These are phyloP conservation scores for Lachancea nothofagi DNA, from an alignment of 805 yeast genomes.

Conservation along the genomic window DNA sequence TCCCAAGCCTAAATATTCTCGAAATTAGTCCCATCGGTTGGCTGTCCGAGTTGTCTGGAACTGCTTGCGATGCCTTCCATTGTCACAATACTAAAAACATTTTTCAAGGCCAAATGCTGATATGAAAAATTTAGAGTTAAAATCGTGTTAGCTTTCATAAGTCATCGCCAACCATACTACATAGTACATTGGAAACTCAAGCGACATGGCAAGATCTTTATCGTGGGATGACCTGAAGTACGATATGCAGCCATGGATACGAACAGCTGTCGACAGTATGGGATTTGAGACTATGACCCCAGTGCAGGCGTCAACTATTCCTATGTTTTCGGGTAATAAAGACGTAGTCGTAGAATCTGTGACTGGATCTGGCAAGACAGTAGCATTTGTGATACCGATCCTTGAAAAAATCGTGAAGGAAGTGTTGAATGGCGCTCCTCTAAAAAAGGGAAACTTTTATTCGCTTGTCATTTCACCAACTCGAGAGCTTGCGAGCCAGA, in stretches of 20 bases:
- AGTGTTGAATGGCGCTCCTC: slow-evolving; percentile 26
- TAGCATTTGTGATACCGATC: slow-evolving; percentile 83
- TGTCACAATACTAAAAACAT: no score
- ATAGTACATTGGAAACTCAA: neutral
- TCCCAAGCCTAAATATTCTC: slow-evolving; percentile 14
- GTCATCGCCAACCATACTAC: neutral
- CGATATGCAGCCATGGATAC: slow-evolving; percentile 62
- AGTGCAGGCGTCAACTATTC: slow-evolving; percentile 93
- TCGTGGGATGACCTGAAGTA: slow-evolving; percentile 55
- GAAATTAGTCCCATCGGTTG: slow-evolving; percentile 16
- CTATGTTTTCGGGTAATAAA: slow-evolving; percentile 73
- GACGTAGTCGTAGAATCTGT: slow-evolving; percentile 97
- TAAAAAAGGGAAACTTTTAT: slow-evolving; percentile 60
- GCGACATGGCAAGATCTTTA: slow-evolving; percentile 40
- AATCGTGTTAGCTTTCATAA: neutral
- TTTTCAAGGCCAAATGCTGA: neutral
- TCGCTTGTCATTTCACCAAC: slow-evolving; percentile 68
- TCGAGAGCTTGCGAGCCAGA: slow-evolving; percentile 65
- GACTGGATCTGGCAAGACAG: slow-evolving; percentile 96
- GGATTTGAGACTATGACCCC: slow-evolving; percentile 89
- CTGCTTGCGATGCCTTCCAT: no score
- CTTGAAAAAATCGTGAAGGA: slow-evolving; percentile 53
- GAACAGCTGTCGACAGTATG: slow-evolving; percentile 58
- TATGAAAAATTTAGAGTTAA: neutral
- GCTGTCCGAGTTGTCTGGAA: neutral